Base-by-base conservation (phyloP, 2,329 filamentous ascomycete species). In the Ascosphaera apis region DNA sequence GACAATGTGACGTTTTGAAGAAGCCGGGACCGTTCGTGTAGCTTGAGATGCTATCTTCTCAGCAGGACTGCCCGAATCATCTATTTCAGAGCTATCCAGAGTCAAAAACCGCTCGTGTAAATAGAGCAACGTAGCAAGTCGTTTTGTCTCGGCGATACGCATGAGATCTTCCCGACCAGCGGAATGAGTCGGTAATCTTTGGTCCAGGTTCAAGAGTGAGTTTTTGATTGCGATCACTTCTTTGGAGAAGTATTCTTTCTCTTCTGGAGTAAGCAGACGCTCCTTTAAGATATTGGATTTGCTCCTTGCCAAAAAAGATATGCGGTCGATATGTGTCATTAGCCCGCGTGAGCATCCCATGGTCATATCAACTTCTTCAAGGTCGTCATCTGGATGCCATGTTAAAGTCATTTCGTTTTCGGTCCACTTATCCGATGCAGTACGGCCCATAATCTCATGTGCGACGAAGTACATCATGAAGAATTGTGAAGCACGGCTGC, bases 381-480 rank as follows among this genome's bases (percentile, higher is more conserved):
- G 37, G 28, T 44, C 28, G 13, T 49, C 45, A 25, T 40, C 42
- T 4, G 43, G 43, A 15, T 46, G 33, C 47, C 47, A 48, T 6
- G 18, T 36, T 27, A 42, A 40, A 18, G 21, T 15, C 6, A 8
- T 12, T 11, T 35, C 18, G 28, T 15, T 30, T 21, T 38, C 35
- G 12, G 32, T 17, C 28, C 15, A 38, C 19, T n/a, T 31, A 23
- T 37, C 15, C 19, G 39, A 40, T 2, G 40, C 45, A n/a, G 42
- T 46, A 3, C 44, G 42, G 8, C 45, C 48, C 50, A 53, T 52
- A 17, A 52, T 48, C 33, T 50, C 48, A 37, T 53, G 50, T 4
- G 48, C 48, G 2, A 52, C 47, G 39, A 53, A 52, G 38, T 53
- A 53, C 44, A 48, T 47, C 12, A 43, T 35, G 31, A 45, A 48